These are phyloP conservation scores for Aspergillus awamori DNA, from an alignment of 2,329 filamentous ascomycete genomes.

Conservation along the genomic window DNA sequence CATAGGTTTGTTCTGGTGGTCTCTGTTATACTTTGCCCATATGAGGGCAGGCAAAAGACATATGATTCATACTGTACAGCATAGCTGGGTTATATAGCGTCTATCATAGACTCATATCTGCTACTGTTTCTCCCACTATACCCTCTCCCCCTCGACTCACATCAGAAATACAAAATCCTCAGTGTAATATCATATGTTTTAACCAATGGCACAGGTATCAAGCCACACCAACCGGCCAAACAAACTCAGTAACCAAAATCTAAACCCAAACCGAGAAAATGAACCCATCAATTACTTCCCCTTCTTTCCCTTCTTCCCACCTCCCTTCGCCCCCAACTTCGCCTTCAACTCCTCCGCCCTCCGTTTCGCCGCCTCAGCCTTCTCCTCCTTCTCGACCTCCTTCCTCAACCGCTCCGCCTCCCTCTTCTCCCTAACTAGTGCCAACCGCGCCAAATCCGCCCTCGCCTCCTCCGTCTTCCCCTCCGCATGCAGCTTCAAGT, in stretches of 20 bases:
- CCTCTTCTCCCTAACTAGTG: constrained; percentile 80
- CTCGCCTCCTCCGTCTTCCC: constrained; percentile 97
- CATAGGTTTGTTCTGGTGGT: constrained; percentile 1
- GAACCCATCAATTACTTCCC: constrained; percentile 20
- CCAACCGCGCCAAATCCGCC: constrained; percentile 81
- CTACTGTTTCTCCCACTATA: too few relatives aligned
- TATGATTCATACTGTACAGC: constrained; percentile 1
- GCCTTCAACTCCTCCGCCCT: constrained; percentile 44
- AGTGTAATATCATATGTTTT: neutral
- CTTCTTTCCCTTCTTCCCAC: constrained; percentile 36
- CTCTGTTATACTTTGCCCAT: neutral
- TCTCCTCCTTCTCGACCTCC: constrained; percentile 69
- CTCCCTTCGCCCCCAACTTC: constrained; percentile 42
- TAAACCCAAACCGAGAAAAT: neutral
- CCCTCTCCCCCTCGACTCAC: too few relatives aligned
- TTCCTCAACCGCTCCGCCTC: constrained; percentile 81
- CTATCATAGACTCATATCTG: neutral
- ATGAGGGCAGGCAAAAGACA: neutral
- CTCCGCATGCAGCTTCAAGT: constrained; percentile 87
- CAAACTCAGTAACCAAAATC: neutral
- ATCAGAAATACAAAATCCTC: too few relatives aligned
- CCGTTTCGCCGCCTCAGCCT: constrained; percentile 44
- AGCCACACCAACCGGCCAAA: neutral
- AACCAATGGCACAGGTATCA: neutral
- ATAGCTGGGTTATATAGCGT: neutral